Percentiles rank a stretch among this genome's conserved stretches.
These are phyloP conservation scores for Dendryphion nanum DNA, from an alignment of 2,329 filamentous ascomycete species.

Conservation along the genomic window DNA sequence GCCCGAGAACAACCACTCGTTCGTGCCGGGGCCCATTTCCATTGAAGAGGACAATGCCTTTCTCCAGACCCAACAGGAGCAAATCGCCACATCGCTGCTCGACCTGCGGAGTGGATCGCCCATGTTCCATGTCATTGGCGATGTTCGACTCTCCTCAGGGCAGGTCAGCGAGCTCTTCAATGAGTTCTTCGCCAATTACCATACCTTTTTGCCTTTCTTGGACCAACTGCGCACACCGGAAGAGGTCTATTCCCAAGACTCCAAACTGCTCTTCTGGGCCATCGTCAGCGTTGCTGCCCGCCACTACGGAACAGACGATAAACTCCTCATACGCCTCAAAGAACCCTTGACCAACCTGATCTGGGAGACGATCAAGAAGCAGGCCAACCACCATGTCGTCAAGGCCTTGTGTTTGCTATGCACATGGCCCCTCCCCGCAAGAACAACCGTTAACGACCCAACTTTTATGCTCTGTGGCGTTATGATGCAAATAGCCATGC, in stretches of 20 bases:
- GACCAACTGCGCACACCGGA: constrained; percentile 64
- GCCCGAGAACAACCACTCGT: constrained; percentile 21
- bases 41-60: constrained; percentile 35
- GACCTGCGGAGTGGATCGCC: constrained; percentile 50
- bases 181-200: constrained; percentile 74
- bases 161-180: constrained; percentile 60
- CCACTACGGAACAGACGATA: constrained; percentile 63
- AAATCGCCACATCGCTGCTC: constrained; percentile 40
- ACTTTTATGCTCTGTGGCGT: constrained; percentile 79
- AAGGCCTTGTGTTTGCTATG: constrained; percentile 78
- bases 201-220: constrained; percentile 75
- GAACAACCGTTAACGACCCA: constrained; percentile 74
- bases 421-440: constrained; percentile 81
- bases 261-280: constrained; percentile 82
- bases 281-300: constrained; percentile 74
- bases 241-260: constrained; percentile 73
- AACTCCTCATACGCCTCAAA: constrained; percentile 66
- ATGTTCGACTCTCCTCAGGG: constrained; percentile 43
- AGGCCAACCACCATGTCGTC: constrained; percentile 76
- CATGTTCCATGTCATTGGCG: constrained; percentile 58
- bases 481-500: constrained; percentile 85
- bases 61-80: constrained; percentile 35
- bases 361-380: constrained; percentile 76
- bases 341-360: constrained; percentile 66
- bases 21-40: constrained; percentile 17